Percentiles rank a stretch among this genome's conserved stretches.
Conservation (phyloP, 148 eudicot species). For the Amaranthus hypochondriacus region DNA sequence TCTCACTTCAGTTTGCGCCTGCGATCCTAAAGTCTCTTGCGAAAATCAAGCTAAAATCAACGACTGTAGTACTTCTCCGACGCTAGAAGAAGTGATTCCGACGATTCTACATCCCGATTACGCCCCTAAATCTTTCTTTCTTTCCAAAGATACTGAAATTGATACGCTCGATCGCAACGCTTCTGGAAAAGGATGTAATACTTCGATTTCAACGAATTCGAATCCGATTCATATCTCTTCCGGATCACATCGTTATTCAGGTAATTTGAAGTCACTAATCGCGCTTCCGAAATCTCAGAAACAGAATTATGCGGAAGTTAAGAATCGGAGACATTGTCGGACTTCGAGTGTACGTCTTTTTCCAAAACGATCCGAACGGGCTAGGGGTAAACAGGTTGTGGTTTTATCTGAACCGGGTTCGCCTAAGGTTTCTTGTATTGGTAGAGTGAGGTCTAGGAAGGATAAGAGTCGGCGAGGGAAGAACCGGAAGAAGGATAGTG, state of each 20-base stretch:
- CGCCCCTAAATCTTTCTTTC: conserved; percentile 81
- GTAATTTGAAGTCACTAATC: conserved; percentile 35
- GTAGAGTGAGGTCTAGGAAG: conserved; percentile 62
- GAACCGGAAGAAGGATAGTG: conserved; percentile 16
- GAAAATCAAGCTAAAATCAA: conserved; percentile 28
- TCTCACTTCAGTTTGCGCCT: conserved; percentile 38
- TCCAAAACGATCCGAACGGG: conserved; percentile 47
- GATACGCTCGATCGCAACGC: conserved; percentile 70
- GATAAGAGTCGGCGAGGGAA: conserved; percentile 36
- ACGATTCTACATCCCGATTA: conserved; percentile 21
- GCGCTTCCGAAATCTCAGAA: conserved; percentile 73
- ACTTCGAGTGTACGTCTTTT: conserved; percentile 46
- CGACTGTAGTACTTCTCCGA: conserved; percentile 13
- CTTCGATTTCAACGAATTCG: conserved; percentile 15
- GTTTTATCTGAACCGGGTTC: conserved; percentile 59
- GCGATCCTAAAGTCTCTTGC: conserved; percentile 56
- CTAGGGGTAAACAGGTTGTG: conserved; percentile 30
- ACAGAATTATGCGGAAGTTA: conserved; percentile 38
- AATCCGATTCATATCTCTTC: conserved; percentile 24
- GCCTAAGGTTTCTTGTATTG: conserved; percentile 91
- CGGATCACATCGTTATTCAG: conserved; percentile 47
- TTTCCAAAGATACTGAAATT: conserved; percentile 68
- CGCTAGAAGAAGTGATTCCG: neutral
- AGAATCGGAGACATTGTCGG: conserved; percentile 27
- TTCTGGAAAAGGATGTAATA: conserved; percentile 53